Conservation (phyloP, 2,329 filamentous ascomycete species). For the Penicillium sp. region DNA sequence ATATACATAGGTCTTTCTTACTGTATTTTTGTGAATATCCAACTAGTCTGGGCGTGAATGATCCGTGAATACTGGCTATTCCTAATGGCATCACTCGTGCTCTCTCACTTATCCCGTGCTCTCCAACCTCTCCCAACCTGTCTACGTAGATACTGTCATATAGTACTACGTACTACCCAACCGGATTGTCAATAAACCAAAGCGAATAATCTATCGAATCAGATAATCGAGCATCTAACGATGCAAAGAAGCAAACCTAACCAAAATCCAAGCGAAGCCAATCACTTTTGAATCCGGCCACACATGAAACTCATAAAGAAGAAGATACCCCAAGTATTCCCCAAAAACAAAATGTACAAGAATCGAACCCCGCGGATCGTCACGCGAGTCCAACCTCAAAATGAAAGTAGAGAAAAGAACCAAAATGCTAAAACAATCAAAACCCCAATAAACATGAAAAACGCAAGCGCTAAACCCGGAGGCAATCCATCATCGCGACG, state of each 20-base stretch:
- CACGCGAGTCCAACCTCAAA: not conserved
- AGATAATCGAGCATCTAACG: not conserved
- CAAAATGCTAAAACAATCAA: slow-evolving; percentile 8
- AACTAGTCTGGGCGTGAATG: too few relatives aligned
- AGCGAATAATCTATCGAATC: not conserved
- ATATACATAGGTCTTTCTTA: not conserved
- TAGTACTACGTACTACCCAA: too few relatives aligned
- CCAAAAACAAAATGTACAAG: not conserved
- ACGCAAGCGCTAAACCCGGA: not conserved
- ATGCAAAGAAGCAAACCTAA: not conserved
- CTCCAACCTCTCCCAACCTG: not conserved
- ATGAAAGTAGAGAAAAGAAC: not conserved
- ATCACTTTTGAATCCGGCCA: not conserved
- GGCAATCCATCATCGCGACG: slow-evolving; percentile 26
- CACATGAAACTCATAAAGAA: not conserved
- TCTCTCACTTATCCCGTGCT: not conserved
- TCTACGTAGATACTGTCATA: not conserved
- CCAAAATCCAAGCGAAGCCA: not conserved
- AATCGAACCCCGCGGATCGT: not conserved
- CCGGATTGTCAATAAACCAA: not conserved
- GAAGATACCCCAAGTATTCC: not conserved
- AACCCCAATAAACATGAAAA: not conserved
- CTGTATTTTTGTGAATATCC: not conserved
- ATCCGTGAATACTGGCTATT: not conserved
- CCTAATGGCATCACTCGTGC: not conserved